Base-by-base conservation (phyloP, 768 basidiomycete species). In the Lyophyllum shimeji region DNA sequence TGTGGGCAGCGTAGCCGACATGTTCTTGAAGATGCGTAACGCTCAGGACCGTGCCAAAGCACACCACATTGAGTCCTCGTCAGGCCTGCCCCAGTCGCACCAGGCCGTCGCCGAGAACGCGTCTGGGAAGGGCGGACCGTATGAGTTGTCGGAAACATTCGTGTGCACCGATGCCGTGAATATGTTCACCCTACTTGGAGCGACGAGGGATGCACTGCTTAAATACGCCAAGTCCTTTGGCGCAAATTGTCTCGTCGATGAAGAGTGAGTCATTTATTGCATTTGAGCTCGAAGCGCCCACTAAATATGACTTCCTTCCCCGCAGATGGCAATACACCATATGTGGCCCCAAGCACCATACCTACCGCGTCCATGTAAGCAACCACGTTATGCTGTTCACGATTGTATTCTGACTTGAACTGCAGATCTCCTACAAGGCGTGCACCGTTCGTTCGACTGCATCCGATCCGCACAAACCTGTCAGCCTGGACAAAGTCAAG, bases 321-420 rank as follows among this genome's bases (percentile, higher is more conserved):
- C 15, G 25, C 52, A 90, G 88, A 48, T 90, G 89, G 89, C 76
- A 72, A 33, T 86, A 82, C 65, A 80, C 73, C 2, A 84, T 90
- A 49, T 78, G 73, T 51, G 69, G 79, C 40, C 82, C 81, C 0
- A 86, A 83, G 67, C 68, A 75, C 25, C 66, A 44, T 42, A 73
- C 75, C 18, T 90, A 81, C 74, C 82, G 78, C 67, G 84, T 89
- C 20, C 72, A 81, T 58, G 89, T 89, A 65, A 42, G 82, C 65
- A n/a, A 24, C 45, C 39, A 45, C 1, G 11, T 37, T 12, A 24
- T 24, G 9, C 46, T 23, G 45, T 39, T 40, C 34, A 45, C 52
- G 20, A 18, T n/a, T 52, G 20, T 27, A 11, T 46, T 27, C 2
- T 31, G 27, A 29, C 25, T 17, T 46, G 15, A 27, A 13, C 25